A percentile compares a stretch with the other conserved stretches of the same genome.
phyloP scores from a whole-genome alignment of 352 stramenopile species.

The Pythium rishiriense region DNA sequence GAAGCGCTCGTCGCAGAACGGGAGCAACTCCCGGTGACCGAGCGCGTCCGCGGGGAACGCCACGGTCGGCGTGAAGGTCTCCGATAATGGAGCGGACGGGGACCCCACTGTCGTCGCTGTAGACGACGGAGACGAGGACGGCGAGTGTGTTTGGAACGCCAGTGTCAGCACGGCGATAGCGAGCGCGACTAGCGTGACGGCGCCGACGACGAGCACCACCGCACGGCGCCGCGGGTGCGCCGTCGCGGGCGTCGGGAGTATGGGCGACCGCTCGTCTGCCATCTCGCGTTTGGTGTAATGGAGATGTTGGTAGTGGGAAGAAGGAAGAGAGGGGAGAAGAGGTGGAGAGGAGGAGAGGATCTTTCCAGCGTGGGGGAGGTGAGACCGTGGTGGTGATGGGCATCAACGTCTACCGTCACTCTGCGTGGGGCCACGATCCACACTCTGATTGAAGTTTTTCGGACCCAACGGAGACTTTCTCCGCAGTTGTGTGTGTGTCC shows the following conservation, averaged over 20 bases:
- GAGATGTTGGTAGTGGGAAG: too few species aligned
- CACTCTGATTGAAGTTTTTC: too few species aligned
- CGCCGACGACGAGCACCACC: neutral
- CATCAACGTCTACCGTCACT: too few species aligned
- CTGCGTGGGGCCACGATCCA: too few species aligned
- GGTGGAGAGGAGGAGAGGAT: too few species aligned
- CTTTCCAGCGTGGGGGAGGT: too few species aligned
- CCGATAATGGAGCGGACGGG: neutral
- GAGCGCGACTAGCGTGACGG: neutral
- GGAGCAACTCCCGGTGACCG: slow-evolving; percentile 36
- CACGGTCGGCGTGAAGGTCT: slow-evolving; percentile 19
- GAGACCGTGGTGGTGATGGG: too few species aligned
- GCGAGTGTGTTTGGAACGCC: too few species aligned
- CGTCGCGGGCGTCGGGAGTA: neutral
- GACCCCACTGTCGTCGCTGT: neutral
- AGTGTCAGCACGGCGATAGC: neutral
- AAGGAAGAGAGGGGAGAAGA: too few species aligned
- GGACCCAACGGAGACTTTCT: too few species aligned
- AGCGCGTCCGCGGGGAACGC: slow-evolving; percentile 22
- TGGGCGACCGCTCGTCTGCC: neutral
- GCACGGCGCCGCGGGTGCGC: neutral
- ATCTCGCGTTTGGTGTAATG: too few species aligned
- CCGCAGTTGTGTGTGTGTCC: too few species aligned
- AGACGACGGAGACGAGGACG: neutral
- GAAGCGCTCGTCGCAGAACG: slow-evolving; percentile 44